Percentiles rank a stretch among this genome's conserved stretches.
These are phyloP conservation scores for Penicillium sp. DNA, from an alignment of 2,329 filamentous ascomycete species.

Conservation along the genomic window DNA sequence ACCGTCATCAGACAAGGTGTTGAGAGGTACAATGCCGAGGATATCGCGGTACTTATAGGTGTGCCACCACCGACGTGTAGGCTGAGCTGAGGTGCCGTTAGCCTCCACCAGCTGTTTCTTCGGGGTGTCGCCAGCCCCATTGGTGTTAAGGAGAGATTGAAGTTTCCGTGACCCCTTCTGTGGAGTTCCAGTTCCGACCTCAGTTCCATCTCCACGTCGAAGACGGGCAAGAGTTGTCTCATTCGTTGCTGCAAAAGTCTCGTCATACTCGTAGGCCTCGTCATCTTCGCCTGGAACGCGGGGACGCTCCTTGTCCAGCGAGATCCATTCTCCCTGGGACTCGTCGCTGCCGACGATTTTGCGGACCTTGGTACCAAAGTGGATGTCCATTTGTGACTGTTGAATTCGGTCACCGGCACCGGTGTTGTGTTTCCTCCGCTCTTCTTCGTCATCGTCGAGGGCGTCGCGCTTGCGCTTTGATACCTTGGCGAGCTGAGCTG, in stretches of 20 bases:
- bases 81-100: slow-evolving; percentile 27
- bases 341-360: slow-evolving; percentile 46
- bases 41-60: slow-evolving; percentile 96
- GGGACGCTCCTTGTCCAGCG: slow-evolving; percentile 32
- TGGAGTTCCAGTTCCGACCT: slow-evolving; percentile 22
- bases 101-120: slow-evolving; percentile 28
- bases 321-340: slow-evolving; percentile 35
- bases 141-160: slow-evolving; percentile 13
- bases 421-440: slow-evolving; percentile 48
- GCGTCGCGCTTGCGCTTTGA: slow-evolving; percentile 47
- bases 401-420: slow-evolving; percentile 58
- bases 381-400: slow-evolving; percentile 44
- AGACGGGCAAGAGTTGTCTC: slow-evolving; percentile 35
- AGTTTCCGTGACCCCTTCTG: slow-evolving; percentile 21
- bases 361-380: slow-evolving; percentile 49
- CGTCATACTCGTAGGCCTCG: slow-evolving; percentile 36
- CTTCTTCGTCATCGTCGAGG: slow-evolving; percentile 39
- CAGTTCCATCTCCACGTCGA: slow-evolving; percentile 25
- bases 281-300: slow-evolving; percentile 31
- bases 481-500: slow-evolving; percentile 23
- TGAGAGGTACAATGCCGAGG: slow-evolving; percentile 67
- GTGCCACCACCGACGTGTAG: slow-evolving; percentile 60
- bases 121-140: slow-evolving; percentile 21
- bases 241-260: slow-evolving; percentile 30
- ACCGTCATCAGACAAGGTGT: slow-evolving; percentile 34